A percentile compares a stretch with the other conserved stretches of the same genome.
Evolutionary conservation across 352 stramenopile species (phyloP).

Genomic region (Elongisporangium prolatum): DNA sequence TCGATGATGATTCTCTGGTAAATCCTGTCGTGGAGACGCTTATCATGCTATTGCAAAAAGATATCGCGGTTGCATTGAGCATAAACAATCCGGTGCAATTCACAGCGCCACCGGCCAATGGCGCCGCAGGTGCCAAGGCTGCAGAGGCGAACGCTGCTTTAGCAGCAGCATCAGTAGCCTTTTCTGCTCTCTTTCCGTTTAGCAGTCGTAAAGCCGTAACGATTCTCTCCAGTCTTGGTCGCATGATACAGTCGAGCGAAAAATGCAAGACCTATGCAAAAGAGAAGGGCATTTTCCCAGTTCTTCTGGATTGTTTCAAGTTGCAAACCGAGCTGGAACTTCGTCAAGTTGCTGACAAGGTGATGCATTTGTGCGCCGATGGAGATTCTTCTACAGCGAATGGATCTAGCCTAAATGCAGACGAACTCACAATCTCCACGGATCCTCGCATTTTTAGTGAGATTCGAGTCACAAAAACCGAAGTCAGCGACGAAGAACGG

Average conservation of each 20-base stretch:
- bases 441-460: conserved; percentile 19
- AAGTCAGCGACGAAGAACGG: neutral
- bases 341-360: conserved; percentile 52
- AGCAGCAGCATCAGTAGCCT: conserved; percentile 6
- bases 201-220: conserved; percentile 18
- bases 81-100: conserved; percentile 5
- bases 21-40: conserved; percentile 27
- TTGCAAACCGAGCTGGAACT: conserved; percentile 22
- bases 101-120: conserved; percentile 3
- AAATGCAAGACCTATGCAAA: conserved; percentile 35
- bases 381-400: neutral
- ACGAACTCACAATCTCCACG: neutral
- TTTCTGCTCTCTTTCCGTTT: conserved; percentile 23
- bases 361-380: conserved; percentile 41
- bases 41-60: conserved; percentile 30
- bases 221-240: conserved; percentile 42
- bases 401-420: neutral
- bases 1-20: conserved; percentile 11
- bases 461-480: neutral
- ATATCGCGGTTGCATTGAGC: conserved; percentile 22
- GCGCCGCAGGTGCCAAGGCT: conserved; percentile 16
- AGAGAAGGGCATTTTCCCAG: conserved; percentile 20
- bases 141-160: conserved; percentile 14
- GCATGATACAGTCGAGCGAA: conserved; percentile 38
- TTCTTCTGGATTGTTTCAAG: conserved; percentile 41